A percentile compares a stretch with the other conserved stretches of the same genome.
Evolutionary conservation across 2,329 filamentous ascomycete species (phyloP).

Genomic region (Xylariales sp.): DNA sequence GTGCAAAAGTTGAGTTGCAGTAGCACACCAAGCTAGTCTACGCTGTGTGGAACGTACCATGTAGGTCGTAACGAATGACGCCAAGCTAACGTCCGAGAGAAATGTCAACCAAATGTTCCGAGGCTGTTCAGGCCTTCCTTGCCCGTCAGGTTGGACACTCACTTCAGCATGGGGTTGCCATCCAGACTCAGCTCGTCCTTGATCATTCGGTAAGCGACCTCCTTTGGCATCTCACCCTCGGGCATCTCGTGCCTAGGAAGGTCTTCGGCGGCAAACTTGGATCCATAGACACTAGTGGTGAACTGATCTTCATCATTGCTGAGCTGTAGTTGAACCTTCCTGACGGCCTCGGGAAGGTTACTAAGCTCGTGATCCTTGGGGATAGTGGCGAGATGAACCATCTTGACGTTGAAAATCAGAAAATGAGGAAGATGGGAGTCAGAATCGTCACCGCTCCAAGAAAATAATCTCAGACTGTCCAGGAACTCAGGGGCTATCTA

Average conservation of each 20-base stretch:
- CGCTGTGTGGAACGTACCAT: conserved; percentile 69
- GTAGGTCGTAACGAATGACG: conserved; percentile 92
- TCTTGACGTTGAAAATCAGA: conserved; percentile 31
- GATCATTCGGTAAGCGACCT: conserved; percentile 95
- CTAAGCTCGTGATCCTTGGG: conserved; percentile 23
- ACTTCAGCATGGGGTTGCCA: conserved; percentile 85
- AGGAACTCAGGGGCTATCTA: not conserved
- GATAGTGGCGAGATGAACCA: conserved; percentile 49
- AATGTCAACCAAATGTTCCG: conserved; percentile 9
- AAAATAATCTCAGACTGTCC: no score
- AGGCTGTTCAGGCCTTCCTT: no score
- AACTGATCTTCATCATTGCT: conserved; percentile 52
- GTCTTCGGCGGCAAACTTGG: conserved; percentile 73
- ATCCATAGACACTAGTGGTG: conserved; percentile 83
- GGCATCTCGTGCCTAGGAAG: conserved; percentile 84
- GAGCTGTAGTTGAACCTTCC: conserved; percentile 43
- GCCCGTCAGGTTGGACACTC: conserved; percentile 29
- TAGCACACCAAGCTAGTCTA: no score
- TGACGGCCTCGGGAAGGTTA: conserved; percentile 30
- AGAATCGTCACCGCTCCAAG: no score
- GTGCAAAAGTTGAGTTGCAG: no score
- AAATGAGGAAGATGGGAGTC: no score
- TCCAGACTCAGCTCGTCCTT: conserved; percentile 90
- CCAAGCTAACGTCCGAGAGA: conserved; percentile 53
- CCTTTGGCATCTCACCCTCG: conserved; percentile 81